phyloP scores from a whole-genome alignment of 345 rosid species.

The Pistacia integerrima region DNA sequence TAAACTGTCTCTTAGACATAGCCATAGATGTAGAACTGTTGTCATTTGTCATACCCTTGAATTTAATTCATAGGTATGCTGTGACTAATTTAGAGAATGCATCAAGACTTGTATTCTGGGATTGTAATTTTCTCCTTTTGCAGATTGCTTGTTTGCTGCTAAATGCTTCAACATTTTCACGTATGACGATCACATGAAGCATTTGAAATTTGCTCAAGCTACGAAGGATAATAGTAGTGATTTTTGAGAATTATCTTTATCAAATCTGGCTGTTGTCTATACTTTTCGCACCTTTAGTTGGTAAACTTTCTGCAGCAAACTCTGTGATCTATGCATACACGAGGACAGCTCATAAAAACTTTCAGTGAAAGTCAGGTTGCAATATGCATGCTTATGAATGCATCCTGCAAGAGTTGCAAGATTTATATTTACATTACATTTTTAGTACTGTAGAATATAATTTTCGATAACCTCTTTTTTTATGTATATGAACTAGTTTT shows the following conservation, averaged over 20 bases:
- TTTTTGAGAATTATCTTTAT: not conserved
- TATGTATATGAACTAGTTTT: constrained; percentile 7
- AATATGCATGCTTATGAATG: constrained; percentile 1
- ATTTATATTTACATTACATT: not conserved
- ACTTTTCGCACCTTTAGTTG: not conserved
- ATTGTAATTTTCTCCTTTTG: constrained; percentile 12
- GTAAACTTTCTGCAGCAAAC: not conserved
- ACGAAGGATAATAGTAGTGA: constrained; percentile 16
- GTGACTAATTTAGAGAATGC: not conserved
- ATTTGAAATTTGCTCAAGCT: constrained; percentile 8
- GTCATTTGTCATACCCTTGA: not conserved
- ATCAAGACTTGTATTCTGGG: not conserved
- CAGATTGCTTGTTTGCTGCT: constrained; percentile 17
- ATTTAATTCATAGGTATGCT: not conserved
- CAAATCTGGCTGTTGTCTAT: constrained; percentile 12
- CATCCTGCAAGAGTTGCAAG: not conserved
- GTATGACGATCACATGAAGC: not conserved
- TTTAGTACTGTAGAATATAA: constrained; percentile 9
- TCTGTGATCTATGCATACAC: constrained; percentile 3
- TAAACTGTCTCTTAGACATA: not conserved
- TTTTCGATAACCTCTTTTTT: not conserved
- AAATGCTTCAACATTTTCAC: constrained; percentile 4
- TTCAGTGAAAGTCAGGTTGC: not conserved
- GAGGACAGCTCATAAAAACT: not conserved
- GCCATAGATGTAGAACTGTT: not conserved